Evolutionary conservation across 2,329 filamentous ascomycete genomes (phyloP).

Genomic region (Elsinoe fawcettii): DNA sequence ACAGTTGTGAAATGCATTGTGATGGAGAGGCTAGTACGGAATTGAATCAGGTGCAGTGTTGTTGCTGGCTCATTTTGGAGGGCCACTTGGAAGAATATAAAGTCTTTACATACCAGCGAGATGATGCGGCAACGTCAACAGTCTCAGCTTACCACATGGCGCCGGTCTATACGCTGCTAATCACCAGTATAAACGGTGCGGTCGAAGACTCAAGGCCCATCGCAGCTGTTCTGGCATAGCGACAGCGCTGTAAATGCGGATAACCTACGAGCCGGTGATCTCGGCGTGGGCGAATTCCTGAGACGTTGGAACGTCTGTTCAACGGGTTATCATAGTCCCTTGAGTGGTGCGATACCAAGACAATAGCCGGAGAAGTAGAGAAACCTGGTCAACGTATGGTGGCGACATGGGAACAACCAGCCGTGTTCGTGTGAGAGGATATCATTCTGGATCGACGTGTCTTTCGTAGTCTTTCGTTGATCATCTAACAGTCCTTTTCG

Average conservation of each 20-base stretch:
- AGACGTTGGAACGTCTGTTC: background rate
- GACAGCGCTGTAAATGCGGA: background rate
- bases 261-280: background rate
- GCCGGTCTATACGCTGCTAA: background rate
- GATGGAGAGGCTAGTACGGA: background rate
- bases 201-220: background rate
- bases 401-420: background rate
- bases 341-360: background rate
- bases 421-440: background rate
- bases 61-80: background rate
- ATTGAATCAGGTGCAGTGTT: background rate
- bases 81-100: background rate
- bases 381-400: background rate
- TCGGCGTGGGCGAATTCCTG: background rate
- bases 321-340: background rate
- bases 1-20: background rate
- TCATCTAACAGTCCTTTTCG: background rate
- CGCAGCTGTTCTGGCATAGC: background rate
- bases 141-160: background rate
- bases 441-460: background rate
- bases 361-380: background rate
- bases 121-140: background rate
- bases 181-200: background rate
- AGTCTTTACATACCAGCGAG: background rate
- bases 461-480: background rate